These are phyloP conservation scores for Pyrenochaeta sp. DNA, from an alignment of 2,329 filamentous ascomycete genomes.

Conservation along the genomic window DNA sequence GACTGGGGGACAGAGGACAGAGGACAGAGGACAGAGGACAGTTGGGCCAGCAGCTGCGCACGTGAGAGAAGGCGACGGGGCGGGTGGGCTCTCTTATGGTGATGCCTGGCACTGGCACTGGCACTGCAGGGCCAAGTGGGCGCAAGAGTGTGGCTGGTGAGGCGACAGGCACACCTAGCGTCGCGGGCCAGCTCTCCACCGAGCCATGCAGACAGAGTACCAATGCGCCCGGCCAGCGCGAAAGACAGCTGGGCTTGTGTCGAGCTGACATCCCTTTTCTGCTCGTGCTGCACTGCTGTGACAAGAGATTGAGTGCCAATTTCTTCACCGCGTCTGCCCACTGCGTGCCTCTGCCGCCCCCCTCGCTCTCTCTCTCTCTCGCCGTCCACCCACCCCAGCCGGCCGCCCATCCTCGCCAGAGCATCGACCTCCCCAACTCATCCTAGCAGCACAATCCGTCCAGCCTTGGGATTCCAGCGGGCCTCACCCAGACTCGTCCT, in stretches of 20 bases:
- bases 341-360: conserved; percentile 2
- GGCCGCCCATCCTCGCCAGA: conserved; percentile 6
- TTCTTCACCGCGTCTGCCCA: neutral
- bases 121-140: too few relatives aligned
- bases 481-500: conserved; percentile 10
- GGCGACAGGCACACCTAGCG: neutral
- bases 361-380: too few relatives aligned
- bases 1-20: too few relatives aligned
- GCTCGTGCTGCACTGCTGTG: neutral
- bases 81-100: too few relatives aligned
- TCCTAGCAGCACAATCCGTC: conserved; percentile 19
- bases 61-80: too few relatives aligned
- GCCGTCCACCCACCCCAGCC: neutral
- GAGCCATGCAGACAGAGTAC: conserved; percentile 11
- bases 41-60: too few relatives aligned
- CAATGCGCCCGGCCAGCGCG: conserved; percentile 17
- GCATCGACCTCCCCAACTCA: conserved; percentile 10
- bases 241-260: neutral
- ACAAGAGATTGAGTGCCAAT: conserved; percentile 4
- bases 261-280: neutral
- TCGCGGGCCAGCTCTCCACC: conserved; percentile 12
- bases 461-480: conserved; percentile 19
- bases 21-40: too few relatives aligned
- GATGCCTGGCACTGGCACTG: too few relatives aligned
- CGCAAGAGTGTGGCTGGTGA: conserved; percentile 18